Conservation (phyloP, 495 filamentous ascomycete species). For the Trichoderma gamsii region DNA sequence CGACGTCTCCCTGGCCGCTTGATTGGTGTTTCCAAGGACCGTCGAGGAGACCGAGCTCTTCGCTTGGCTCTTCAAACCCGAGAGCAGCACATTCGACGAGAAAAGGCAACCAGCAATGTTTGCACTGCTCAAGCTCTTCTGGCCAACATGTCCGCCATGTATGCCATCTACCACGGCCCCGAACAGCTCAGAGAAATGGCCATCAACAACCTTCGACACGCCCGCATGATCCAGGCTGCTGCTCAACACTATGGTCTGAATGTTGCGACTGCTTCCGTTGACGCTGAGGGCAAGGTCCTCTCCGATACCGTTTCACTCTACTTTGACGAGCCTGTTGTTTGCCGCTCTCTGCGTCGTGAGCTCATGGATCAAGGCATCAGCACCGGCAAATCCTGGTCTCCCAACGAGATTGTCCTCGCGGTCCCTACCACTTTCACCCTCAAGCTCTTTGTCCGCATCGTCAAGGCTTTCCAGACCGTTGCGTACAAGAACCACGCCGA, state of each 20-base stretch:
- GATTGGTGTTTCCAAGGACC: slow-evolving; percentile 88
- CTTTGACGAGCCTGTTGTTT: slow-evolving; percentile 29
- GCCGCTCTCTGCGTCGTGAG: neutral
- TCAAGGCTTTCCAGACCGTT: slow-evolving; percentile 51
- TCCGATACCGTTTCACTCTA: slow-evolving; percentile 82
- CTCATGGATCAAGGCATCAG: slow-evolving; percentile 1
- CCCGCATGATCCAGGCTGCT: slow-evolving; percentile 62
- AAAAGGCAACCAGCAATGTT: slow-evolving; percentile 98
- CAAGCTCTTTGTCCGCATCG: slow-evolving; percentile 28
- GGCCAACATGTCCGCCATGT: slow-evolving; percentile 96
- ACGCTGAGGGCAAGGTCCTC: slow-evolving; percentile 48
- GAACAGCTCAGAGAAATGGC: slow-evolving; percentile 80
- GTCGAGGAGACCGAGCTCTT: slow-evolving; percentile 77
- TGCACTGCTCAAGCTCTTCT: slow-evolving; percentile 94
- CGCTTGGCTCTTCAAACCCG: slow-evolving; percentile 86
- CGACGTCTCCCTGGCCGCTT: slow-evolving; percentile 92
- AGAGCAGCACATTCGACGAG: slow-evolving; percentile 94
- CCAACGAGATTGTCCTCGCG: neutral
- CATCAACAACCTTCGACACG: slow-evolving; percentile 63
- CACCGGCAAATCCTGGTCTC: neutral
- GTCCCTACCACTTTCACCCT: slow-evolving; percentile 24
- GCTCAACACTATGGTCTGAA: slow-evolving; percentile 60
- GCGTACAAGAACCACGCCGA: slow-evolving; percentile 22
- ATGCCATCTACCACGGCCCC: slow-evolving; percentile 95
- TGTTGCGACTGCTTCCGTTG: slow-evolving; percentile 50